Evolutionary conservation across 1,139 yeast genomes (phyloP), one percentile per base, ranked within the genome.

Genomic region (Ogataea hybrid): DNA sequence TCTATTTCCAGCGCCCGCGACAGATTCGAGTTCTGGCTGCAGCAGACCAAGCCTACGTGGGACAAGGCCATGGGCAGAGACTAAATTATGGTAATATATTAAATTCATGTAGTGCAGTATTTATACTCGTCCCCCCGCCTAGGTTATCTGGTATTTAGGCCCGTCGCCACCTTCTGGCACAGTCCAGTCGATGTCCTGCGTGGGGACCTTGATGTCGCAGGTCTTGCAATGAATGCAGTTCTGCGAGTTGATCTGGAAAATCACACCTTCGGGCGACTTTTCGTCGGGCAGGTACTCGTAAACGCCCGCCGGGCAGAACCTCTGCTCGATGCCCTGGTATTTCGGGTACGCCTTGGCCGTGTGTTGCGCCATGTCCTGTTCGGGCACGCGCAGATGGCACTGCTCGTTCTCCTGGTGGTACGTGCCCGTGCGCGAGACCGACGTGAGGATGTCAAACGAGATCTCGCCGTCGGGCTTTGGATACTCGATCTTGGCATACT

Each of bases 151-250:
- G 64, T 90, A 90, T 64, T 90, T 92, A 46, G 98, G 98, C 8
- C 98, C 98, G 61, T 84, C 97, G 29, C 97, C 97, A 48, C 98
- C 97, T 68, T 92, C 97, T 4, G 98, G 98, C 12, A 88, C 96
- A 7, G 81, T 77, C 98, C 98, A 92, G 59, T 78, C 75, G 50
- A 92, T 92, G 61, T 90, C 97, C 66, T 90, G 97, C 0, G 88
- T 73, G 8, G 98, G 98, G 12, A 84, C 94, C 66, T 92, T 92
- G 62, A 92, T 92, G 65, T 92, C 98, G 70, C 98, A 92, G 1
- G 97, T 90, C 67, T 92, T 92, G 69, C 98, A 92, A 64, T 92
- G 98, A 52, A 92, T 89, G 69, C 98, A 92, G 66, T 92, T 92
- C 64, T 92, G 98, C 17, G 95, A 77, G 66, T 92, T 92, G 64